Percentiles rank a stretch among this genome's conserved stretches.
phyloP scores from a whole-genome alignment of 169 alveolate genomes.

The Plasmodium gaboni region DNA sequence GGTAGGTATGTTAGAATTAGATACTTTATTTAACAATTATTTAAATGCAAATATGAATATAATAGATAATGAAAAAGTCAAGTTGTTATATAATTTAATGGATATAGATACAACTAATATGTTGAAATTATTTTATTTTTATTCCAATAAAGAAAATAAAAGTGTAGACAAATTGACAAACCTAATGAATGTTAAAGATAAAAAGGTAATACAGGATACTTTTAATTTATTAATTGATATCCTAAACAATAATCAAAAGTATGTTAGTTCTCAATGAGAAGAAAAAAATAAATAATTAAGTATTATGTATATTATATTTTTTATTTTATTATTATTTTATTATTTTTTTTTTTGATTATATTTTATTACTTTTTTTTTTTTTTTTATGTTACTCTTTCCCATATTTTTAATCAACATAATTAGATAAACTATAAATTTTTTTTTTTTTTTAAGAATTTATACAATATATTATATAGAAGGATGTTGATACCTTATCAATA shows the following conservation, averaged over 20 bases:
- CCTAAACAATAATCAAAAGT: constrained; percentile 24
- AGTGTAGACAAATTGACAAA: constrained; percentile 25
- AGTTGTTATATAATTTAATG: constrained; percentile 42
- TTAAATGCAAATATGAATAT: constrained; percentile 42
- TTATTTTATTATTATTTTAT: no score
- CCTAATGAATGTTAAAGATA: constrained; percentile 22
- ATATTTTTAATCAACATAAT: constrained; percentile 16
- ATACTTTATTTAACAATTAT: constrained; percentile 52
- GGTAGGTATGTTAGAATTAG: constrained; percentile 74
- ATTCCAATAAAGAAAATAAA: constrained; percentile 18
- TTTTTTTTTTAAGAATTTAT: not conserved
- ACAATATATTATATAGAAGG: not conserved
- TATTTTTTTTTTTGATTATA: not conserved
- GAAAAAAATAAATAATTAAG: not conserved
- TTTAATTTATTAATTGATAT: constrained; percentile 40
- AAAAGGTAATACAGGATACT: constrained; percentile 50
- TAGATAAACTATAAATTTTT: constrained; percentile 27
- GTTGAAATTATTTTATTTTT: constrained; percentile 63
- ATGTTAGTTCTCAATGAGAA: constrained; percentile 4
- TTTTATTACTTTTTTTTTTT: not conserved
- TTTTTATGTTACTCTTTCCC: not conserved
- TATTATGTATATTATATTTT: not conserved
- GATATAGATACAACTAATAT: constrained; percentile 40
- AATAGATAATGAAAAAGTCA: constrained; percentile 29
- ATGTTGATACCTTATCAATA: not conserved